Percentiles rank a stretch among this genome's conserved stretches.
Conservation (phyloP, 179 eudicot species). For the Spergularia azorica region DNA sequence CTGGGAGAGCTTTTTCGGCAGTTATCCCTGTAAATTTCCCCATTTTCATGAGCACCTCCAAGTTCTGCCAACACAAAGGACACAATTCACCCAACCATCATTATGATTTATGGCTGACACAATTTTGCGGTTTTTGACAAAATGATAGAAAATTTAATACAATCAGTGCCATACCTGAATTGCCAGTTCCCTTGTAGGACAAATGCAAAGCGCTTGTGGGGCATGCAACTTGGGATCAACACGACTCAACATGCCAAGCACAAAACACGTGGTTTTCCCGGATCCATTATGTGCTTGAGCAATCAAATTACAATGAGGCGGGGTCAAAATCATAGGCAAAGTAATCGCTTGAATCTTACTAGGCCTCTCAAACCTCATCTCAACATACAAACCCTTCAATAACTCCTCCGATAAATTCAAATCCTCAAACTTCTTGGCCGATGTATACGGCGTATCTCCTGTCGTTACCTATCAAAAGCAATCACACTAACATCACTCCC, state of each 20-base stretch:
- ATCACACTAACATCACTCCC: neutral
- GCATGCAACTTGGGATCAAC: conserved; percentile 62
- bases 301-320: conserved; percentile 63
- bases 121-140: neutral
- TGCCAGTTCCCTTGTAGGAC: conserved; percentile 84
- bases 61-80: conserved; percentile 45
- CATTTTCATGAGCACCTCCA: conserved; percentile 87
- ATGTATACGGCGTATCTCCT: conserved; percentile 73
- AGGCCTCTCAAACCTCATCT: conserved; percentile 86
- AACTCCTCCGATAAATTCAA: conserved; percentile 69
- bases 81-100: neutral
- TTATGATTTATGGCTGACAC: neutral
- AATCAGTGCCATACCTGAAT: conserved; percentile 52
- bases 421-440: conserved; percentile 79
- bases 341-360: conserved; percentile 84
- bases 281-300: conserved; percentile 98
- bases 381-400: conserved; percentile 77
- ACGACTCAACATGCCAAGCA: conserved; percentile 88
- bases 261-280: conserved; percentile 93
- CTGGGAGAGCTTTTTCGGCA: conserved; percentile 67
- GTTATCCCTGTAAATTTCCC: conserved; percentile 82
- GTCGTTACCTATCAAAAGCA: conserved; percentile 46
- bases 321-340: conserved; percentile 85
- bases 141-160: neutral
- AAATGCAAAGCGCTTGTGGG: conserved; percentile 90